Percentiles rank a stretch among this genome's conserved stretches.
phyloP scores from a whole-genome alignment of 1,284 basidiomycete species.

The Omphalotus olearius region DNA sequence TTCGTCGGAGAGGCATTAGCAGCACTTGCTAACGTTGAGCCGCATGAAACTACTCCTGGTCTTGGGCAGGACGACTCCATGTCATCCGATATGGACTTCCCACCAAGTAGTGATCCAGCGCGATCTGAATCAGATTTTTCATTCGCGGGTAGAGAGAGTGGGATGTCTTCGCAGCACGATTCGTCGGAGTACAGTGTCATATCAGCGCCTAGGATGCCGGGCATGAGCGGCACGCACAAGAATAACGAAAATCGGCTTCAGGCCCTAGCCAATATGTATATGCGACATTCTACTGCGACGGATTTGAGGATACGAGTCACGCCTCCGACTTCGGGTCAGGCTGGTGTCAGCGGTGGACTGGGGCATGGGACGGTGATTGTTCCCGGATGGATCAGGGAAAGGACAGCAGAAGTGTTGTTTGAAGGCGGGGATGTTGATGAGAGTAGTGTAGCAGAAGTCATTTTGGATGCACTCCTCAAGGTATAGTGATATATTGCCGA shows the following conservation, averaged over 20 bases:
- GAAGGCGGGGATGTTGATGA: slow-evolving; percentile 87
- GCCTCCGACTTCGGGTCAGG: slow-evolving; percentile 46
- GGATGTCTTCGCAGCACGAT: slow-evolving; percentile 34
- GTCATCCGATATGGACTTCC: slow-evolving; percentile 47
- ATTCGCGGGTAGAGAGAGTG: slow-evolving; percentile 47
- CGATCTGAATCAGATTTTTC: slow-evolving; percentile 66
- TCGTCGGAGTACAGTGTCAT: slow-evolving; percentile 60
- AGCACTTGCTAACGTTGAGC: slow-evolving; percentile 31
- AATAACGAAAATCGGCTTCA: slow-evolving; percentile 55
- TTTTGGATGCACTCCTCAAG: slow-evolving; percentile 77
- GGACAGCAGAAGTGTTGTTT: slow-evolving; percentile 88
- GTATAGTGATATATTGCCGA: slow-evolving; percentile 31
- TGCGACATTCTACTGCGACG: slow-evolving; percentile 68
- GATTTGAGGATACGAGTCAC: slow-evolving; percentile 63
- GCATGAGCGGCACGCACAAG: slow-evolving; percentile 19
- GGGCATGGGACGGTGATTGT: slow-evolving; percentile 68
- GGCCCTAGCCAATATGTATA: slow-evolving; percentile 63
- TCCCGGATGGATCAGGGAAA: slow-evolving; percentile 93
- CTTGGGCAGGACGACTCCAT: slow-evolving; percentile 38
- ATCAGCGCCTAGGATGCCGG: slow-evolving; percentile 31
- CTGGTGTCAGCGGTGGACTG: slow-evolving; percentile 64
- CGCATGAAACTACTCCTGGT: slow-evolving; percentile 38
- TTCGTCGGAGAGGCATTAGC: slow-evolving; percentile 63
- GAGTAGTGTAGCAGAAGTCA: slow-evolving; percentile 73
- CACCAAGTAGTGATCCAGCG: slow-evolving; percentile 48